Evolutionary conservation across 371 early-diverging fungal species (phyloP).

Genomic region (Nematocida parisii): DNA sequence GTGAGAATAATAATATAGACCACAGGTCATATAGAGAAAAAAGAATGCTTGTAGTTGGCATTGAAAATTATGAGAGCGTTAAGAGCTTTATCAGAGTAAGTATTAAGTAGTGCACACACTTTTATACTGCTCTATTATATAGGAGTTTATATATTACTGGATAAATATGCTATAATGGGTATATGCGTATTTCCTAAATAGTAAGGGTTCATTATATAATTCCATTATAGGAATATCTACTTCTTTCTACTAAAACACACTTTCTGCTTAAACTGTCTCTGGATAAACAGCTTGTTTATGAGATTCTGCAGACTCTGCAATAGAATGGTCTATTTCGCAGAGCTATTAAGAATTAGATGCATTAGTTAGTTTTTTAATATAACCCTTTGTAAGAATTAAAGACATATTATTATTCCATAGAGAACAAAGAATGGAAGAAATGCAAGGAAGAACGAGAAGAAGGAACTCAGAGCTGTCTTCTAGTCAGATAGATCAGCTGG

Average conservation of each 20-base stretch:
- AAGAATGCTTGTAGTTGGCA: constrained; percentile 65
- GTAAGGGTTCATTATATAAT: too few species aligned
- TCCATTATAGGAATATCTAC: too few species aligned
- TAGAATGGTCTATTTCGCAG: neutral
- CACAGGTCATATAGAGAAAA: constrained; percentile 51
- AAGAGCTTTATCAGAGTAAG: constrained; percentile 63
- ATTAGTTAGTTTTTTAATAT: constrained; percentile 30
- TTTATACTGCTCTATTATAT: too few species aligned
- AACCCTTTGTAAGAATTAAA: constrained; percentile 9
- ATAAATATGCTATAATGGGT: neutral
- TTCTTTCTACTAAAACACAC: too few species aligned
- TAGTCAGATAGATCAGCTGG: constrained; percentile 57
- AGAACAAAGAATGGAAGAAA: constrained; percentile 25
- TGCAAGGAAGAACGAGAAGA: constrained; percentile 39
- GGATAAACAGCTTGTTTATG: too few species aligned
- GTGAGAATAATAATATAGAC: constrained; percentile 17
- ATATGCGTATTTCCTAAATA: neutral
- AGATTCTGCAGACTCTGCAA: too few species aligned
- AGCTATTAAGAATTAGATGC: constrained; percentile 2
- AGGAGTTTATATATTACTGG: too few species aligned
- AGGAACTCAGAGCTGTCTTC: constrained; percentile 44
- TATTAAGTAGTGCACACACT: constrained; percentile 35
- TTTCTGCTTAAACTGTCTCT: too few species aligned
- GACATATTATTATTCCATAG: constrained; percentile 20
- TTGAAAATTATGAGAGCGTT: constrained; percentile 58